phyloP scores from a whole-genome alignment of 2,329 filamentous ascomycete species.

The Gyromitra esculenta region DNA sequence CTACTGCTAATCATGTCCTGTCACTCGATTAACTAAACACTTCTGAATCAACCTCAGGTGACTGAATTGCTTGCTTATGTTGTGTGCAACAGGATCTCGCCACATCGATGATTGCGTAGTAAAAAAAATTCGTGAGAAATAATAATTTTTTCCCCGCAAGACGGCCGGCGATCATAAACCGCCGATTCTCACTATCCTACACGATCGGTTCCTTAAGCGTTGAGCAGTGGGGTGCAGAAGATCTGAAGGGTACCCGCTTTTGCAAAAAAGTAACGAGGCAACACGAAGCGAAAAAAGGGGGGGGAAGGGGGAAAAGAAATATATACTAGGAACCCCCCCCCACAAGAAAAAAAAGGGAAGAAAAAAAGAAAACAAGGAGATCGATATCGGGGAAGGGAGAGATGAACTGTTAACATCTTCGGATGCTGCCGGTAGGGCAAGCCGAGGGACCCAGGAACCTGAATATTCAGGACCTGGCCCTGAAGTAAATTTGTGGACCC shows the following conservation, averaged over 20 bases:
- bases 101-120: constrained; percentile 42
- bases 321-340: constrained; percentile 18
- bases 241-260: constrained; percentile 32
- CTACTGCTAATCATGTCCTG: neutral
- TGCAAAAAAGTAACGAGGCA: constrained; percentile 15
- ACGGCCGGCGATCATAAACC: constrained; percentile 35
- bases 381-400: constrained; percentile 28
- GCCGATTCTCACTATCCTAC: constrained; percentile 38
- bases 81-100: constrained; percentile 41
- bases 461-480: constrained; percentile 11
- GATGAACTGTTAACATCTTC: constrained; percentile 39
- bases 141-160: neutral
- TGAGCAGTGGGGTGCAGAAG: constrained; percentile 46
- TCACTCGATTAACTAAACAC: constrained; percentile 15
- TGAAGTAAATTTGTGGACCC: constrained; percentile 13
- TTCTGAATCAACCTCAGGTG: constrained; percentile 9
- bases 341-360: constrained; percentile 16
- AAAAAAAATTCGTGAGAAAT: constrained; percentile 10
- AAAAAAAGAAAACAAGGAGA: constrained; percentile 30
- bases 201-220: constrained; percentile 33
- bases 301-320: constrained; percentile 14
- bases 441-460: constrained; percentile 30
- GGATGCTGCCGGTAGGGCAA: constrained; percentile 42
- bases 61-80: neutral
- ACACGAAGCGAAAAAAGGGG: neutral